These are phyloP conservation scores for Coemansia sp. DNA, from an alignment of 192 early-diverging fungal species.

Conservation along the genomic window DNA sequence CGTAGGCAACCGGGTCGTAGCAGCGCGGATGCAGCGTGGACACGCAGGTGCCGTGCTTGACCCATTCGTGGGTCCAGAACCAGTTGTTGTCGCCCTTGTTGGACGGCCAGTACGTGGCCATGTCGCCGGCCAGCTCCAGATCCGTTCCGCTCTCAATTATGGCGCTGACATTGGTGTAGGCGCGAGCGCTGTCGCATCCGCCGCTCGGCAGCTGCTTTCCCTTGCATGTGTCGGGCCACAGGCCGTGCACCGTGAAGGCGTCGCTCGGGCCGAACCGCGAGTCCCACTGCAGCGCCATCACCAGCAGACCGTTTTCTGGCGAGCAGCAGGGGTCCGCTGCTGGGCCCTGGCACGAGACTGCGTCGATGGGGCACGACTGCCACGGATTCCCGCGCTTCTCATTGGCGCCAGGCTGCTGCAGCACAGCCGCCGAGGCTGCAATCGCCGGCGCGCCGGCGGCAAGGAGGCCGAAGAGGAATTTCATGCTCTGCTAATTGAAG, in stretches of 20 bases:
- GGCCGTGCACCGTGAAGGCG: constrained; percentile 74
- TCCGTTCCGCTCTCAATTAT: constrained; percentile 51
- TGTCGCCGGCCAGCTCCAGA: constrained; percentile 36
- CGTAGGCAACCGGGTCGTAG: constrained; percentile 43
- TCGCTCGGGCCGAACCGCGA: constrained; percentile 58
- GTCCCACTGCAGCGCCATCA: constrained; percentile 61
- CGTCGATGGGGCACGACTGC: constrained; percentile 46
- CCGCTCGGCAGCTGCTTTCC: constrained; percentile 46
- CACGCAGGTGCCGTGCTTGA: constrained; percentile 81
- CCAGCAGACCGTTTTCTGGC: constrained; percentile 47
- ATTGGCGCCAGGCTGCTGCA: constrained; percentile 4
- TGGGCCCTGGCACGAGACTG: constrained; percentile 34
- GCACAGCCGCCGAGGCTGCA: background rate
- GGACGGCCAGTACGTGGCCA: constrained; percentile 69
- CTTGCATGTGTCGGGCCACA: constrained; percentile 74
- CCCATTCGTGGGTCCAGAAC: constrained; percentile 82
- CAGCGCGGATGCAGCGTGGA: constrained; percentile 65
- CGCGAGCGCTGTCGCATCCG: constrained; percentile 69
- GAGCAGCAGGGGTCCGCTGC: constrained; percentile 53
- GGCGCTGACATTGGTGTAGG: constrained; percentile 58
- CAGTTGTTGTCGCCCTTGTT: constrained; percentile 75
- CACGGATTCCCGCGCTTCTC: background rate
- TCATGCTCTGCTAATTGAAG: background rate
- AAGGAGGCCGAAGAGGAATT: background rate
- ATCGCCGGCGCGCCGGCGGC: background rate